Evolutionary conservation across 257 asterid genomes (phyloP).

Genomic region (Echites panduratus): DNA sequence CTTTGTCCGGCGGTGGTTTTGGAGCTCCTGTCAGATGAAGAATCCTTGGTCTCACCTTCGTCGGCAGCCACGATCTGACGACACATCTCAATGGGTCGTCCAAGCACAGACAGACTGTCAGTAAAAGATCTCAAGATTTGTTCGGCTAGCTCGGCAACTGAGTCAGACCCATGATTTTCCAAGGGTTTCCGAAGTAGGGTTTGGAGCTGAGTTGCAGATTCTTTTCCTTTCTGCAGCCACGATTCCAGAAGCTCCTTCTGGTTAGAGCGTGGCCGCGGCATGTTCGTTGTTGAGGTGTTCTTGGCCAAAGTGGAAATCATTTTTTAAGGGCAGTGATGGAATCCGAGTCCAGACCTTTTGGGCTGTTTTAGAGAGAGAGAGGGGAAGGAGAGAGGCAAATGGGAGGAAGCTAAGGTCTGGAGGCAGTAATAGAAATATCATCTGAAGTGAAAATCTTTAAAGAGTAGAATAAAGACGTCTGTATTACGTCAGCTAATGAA

Average conservation of each 20-base stretch:
- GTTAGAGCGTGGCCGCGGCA: neutral
- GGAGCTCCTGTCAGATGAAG: conserved; percentile 23
- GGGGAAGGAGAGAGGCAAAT: conserved; percentile 33
- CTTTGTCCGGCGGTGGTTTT: conserved; percentile 8
- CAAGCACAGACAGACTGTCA: conserved; percentile 27
- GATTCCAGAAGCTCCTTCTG: neutral
- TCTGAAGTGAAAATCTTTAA: conserved; percentile 4
- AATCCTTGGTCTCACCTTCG: conserved; percentile 21
- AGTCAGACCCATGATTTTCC: conserved; percentile 15
- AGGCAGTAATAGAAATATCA: neutral
- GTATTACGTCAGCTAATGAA: conserved; percentile 1
- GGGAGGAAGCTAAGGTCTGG: too few species aligned
- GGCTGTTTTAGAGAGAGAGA: neutral
- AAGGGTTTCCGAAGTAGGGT: conserved; percentile 25
- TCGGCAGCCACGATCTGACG: conserved; percentile 38
- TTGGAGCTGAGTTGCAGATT: conserved; percentile 35
- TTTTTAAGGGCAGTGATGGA: neutral
- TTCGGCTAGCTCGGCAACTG: conserved; percentile 21
- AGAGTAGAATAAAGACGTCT: neutral
- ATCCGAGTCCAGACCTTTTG: neutral
- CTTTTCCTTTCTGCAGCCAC: conserved; percentile 39
- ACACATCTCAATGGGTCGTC: conserved; percentile 4
- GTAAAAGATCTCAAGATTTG: conserved; percentile 44
- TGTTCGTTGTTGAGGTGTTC: conserved; percentile 7
- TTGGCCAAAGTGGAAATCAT: neutral